Evolutionary conservation across 805 yeast genomes (phyloP), one percentile per base, ranked within the genome.

Genomic region (Zygosaccharomyces pseudorouxii): DNA sequence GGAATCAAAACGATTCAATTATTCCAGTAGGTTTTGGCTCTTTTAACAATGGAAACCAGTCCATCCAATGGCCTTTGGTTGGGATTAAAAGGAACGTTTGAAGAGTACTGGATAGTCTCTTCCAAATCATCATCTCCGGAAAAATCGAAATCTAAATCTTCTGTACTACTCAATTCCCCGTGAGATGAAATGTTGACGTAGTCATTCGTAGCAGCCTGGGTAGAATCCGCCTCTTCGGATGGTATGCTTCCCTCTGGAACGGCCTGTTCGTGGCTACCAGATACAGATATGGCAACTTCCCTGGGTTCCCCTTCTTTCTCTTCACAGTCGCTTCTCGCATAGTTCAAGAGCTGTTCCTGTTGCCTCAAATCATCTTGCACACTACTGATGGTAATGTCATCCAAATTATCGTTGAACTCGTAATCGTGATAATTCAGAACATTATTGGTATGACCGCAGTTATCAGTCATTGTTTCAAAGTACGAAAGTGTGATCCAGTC

Each of bases 91-190:
- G 49, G 44, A 18, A 47, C 46, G 29, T 47, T 46, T 6, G 52
- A 39, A 29, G 48, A 50, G 33, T 51, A 51, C 36, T 50, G 56
- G 22, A 50, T 46, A 6, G 54, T 50, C 22, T 48, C 54, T 18
- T 53, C 56, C 22, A 53, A 28, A 31, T 53, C 52, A 11, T 47
- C 42, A 19, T 49, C 55, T 16, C 36, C 36, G 1, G 55, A 49
- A 33, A 33, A 33, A n/a, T 50, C 52, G 16, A 49, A 45, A 12
- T 53, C 54, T 35, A 63, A 46, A 39, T 63, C 62, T 45, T 63
- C 68, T 1, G 62, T 54, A 38, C 65, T 62, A 43, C 66, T 59
- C 23, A 63, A 45, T 42, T 63, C 66, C 28, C 63, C 59, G 30
- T 55, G 56, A 2, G 68, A 63, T 6, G 65, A 59, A 14, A 63